Evolutionary conservation across 495 filamentous ascomycete species (phyloP).

Genomic region (Aspergillus indologenus): DNA sequence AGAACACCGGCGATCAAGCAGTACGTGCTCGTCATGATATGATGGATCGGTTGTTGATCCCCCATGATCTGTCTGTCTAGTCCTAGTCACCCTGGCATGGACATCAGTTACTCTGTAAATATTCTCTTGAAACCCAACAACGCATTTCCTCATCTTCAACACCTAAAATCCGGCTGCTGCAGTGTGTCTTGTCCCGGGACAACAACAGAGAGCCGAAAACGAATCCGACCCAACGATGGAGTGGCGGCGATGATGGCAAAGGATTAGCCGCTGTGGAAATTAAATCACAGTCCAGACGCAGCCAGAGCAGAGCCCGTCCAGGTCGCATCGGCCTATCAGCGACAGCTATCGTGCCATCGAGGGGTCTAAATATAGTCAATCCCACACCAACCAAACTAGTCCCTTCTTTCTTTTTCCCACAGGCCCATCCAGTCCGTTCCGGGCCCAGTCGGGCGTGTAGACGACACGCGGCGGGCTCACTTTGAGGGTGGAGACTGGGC

Average conservation of each 20-base stretch:
- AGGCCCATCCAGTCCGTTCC: neutral
- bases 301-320: neutral
- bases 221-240: neutral
- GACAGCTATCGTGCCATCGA: neutral
- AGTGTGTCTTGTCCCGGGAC: too few species aligned
- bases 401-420: neutral
- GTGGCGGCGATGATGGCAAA: neutral
- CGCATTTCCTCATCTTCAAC: too few species aligned
- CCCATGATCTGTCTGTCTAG: neutral
- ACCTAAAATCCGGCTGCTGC: too few species aligned
- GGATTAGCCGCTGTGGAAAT: slow-evolving; percentile 4
- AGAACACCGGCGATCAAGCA: slow-evolving; percentile 5
- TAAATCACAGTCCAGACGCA: slow-evolving; percentile 4
- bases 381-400: neutral
- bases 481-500: neutral
- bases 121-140: too few species aligned
- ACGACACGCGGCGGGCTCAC: neutral
- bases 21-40: neutral
- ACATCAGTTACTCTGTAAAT: neutral
- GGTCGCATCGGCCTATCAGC: neutral
- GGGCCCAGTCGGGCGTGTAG: neutral
- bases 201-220: neutral
- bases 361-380: neutral
- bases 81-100: neutral
- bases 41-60: neutral